Evolutionary conservation across 2,329 filamentous ascomycete genomes (phyloP).

Genomic region (Fusarium mangiferae): DNA sequence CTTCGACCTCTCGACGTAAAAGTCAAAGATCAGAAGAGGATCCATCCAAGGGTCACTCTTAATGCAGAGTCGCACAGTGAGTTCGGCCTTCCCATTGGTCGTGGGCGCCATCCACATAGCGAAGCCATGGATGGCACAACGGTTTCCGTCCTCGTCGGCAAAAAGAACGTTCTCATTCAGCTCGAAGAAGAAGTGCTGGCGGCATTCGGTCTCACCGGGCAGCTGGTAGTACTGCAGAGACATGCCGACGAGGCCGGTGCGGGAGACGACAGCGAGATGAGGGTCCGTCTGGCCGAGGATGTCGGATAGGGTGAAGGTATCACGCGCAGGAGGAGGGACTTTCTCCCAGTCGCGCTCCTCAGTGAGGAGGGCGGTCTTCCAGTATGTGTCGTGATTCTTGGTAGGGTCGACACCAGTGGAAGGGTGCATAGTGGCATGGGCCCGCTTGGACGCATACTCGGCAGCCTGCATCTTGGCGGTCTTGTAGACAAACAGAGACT

Average conservation of each 20-base stretch:
- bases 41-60: neutral
- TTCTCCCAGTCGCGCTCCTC: neutral
- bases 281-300: neutral
- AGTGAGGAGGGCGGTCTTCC: neutral
- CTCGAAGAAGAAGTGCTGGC: neutral
- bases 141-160: neutral
- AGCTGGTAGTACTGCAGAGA: neutral
- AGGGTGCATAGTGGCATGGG: neutral
- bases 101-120: slow-evolving; percentile 19
- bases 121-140: neutral
- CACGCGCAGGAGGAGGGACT: neutral
- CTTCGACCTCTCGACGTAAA: neutral
- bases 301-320: slow-evolving; percentile 10
- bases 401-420: neutral
- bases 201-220: neutral
- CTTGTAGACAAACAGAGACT: neutral
- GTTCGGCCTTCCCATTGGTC: neutral
- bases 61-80: slow-evolving; percentile 7
- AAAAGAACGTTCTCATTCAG: neutral
- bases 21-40: slow-evolving; percentile 4
- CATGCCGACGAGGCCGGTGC: neutral
- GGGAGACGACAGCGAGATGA: neutral
- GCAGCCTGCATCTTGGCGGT: neutral
- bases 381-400: neutral
- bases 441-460: neutral